Evolutionary conservation across 768 basidiomycete genomes (phyloP).

Genomic region (Strobilomyces dryophilus): DNA sequence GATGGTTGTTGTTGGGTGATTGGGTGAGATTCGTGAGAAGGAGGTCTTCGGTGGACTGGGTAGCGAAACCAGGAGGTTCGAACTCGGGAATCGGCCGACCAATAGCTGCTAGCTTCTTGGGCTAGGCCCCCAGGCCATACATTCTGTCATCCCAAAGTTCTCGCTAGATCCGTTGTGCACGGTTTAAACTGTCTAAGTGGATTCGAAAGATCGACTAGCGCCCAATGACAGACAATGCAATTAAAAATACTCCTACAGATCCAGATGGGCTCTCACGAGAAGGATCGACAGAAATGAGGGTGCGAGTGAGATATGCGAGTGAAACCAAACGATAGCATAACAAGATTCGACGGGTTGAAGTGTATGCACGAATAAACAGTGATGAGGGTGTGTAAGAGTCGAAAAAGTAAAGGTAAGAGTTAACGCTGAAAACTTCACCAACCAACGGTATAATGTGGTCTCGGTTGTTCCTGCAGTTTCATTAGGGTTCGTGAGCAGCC

Average conservation of each 20-base stretch:
- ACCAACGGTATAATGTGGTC: conserved; percentile 7
- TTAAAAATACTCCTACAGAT: conserved; percentile 10
- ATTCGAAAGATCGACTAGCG: not conserved
- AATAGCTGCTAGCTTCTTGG: too few relatives aligned
- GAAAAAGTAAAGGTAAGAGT: not conserved
- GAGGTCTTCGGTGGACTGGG: not conserved
- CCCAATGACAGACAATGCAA: not conserved
- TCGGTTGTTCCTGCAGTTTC: not conserved
- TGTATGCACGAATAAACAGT: not conserved
- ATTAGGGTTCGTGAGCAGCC: not conserved
- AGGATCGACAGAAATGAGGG: not conserved
- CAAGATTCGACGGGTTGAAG: not conserved
- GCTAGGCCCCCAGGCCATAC: too few relatives aligned
- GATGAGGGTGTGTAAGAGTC: not conserved
- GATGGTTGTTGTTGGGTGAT: too few relatives aligned
- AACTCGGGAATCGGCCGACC: too few relatives aligned
- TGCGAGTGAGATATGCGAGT: not conserved
- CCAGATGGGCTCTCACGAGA: not conserved
- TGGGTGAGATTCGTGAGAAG: too few relatives aligned
- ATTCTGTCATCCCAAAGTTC: too few relatives aligned
- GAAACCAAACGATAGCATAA: conserved; percentile 1
- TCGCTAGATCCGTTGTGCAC: not conserved
- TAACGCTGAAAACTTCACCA: conserved; percentile 2
- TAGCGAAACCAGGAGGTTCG: too few relatives aligned
- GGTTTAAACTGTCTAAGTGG: not conserved